These are phyloP conservation scores for Kazachstania africana DNA, from an alignment of 805 yeast genomes.

Conservation along the genomic window DNA sequence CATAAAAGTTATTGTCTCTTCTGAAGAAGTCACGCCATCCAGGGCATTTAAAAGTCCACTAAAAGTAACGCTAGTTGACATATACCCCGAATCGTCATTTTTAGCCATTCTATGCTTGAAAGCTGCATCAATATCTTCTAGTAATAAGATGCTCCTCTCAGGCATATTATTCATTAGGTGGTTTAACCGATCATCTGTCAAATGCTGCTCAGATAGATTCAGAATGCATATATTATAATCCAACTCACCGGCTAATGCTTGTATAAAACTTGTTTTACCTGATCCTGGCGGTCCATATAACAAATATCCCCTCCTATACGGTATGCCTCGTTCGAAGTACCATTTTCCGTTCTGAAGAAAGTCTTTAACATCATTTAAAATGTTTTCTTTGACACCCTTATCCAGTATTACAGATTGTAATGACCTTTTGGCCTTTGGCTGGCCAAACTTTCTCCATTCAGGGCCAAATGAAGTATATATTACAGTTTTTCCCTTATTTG, in stretches of 20 bases:
- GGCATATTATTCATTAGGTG: slow-evolving; percentile 96
- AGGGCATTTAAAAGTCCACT: slow-evolving; percentile 88
- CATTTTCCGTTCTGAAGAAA: slow-evolving; percentile 73
- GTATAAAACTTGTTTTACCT: slow-evolving; percentile 92
- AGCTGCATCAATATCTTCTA: slow-evolving; percentile 96
- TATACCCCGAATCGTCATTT: slow-evolving; percentile 62
- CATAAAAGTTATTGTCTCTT: slow-evolving; percentile 93
- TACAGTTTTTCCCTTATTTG: slow-evolving; percentile 89
- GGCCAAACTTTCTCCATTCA: slow-evolving; percentile 97
- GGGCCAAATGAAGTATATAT: slow-evolving; percentile 93
- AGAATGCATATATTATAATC: slow-evolving; percentile 92
- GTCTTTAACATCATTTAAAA: slow-evolving; percentile 65
- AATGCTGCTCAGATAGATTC: slow-evolving; percentile 78
- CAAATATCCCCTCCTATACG: slow-evolving; percentile 88
- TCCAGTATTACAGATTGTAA: slow-evolving; percentile 82
- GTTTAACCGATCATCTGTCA: slow-evolving; percentile 89
- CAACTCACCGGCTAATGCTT: slow-evolving; percentile 91
- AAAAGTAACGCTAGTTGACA: slow-evolving; percentile 87
- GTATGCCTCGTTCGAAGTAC: slow-evolving; percentile 96
- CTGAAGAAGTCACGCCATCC: slow-evolving; percentile 97
- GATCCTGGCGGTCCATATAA: slow-evolving; percentile 96
- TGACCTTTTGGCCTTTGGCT: slow-evolving; percentile 77
- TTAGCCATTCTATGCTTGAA: slow-evolving; percentile 76
- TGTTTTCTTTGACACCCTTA: slow-evolving; percentile 51
- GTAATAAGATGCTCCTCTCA: slow-evolving; percentile 65